phyloP scores from a whole-genome alignment of 495 filamentous ascomycete genomes.

The Acidomyces sp. region DNA sequence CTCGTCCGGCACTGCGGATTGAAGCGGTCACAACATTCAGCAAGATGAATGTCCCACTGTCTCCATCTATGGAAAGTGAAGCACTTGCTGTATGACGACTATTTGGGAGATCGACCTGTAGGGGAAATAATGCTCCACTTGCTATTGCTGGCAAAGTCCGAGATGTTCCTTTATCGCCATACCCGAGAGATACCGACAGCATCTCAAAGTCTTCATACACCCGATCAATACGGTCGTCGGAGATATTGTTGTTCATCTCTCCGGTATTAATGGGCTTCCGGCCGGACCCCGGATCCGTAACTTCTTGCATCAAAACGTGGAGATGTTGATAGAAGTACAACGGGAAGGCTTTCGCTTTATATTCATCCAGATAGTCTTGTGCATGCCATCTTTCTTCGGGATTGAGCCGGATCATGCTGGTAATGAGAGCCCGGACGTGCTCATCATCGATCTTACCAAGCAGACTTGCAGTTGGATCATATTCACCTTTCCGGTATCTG shows the following conservation, averaged over 20 bases:
- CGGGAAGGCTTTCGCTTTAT: slow-evolving; percentile 81
- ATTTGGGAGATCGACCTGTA: slow-evolving; percentile 78
- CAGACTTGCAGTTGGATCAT: slow-evolving; percentile 68
- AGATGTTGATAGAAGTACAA: slow-evolving; percentile 94
- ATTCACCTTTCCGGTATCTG: slow-evolving; percentile 84
- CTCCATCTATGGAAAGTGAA: slow-evolving; percentile 34
- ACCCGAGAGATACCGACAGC: slow-evolving; percentile 83
- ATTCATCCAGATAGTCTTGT: slow-evolving; percentile 88
- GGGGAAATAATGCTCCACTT: too few species aligned
- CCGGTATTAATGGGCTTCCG: slow-evolving; percentile 49
- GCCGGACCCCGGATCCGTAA: slow-evolving; percentile 85
- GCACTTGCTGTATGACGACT: slow-evolving; percentile 49
- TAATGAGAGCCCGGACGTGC: slow-evolving; percentile 73
- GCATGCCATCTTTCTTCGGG: slow-evolving; percentile 85
- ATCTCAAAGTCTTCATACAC: slow-evolving; percentile 95
- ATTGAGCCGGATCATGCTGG: slow-evolving; percentile 90
- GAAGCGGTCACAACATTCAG: slow-evolving; percentile 76
- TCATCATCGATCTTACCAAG: slow-evolving; percentile 77
- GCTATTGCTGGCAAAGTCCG: too few species aligned
- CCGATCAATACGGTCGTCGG: slow-evolving; percentile 86
- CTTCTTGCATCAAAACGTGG: slow-evolving; percentile 90
- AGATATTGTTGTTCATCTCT: slow-evolving; percentile 56
- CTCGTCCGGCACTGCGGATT: slow-evolving; percentile 73
- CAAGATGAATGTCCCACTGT: slow-evolving; percentile 91
- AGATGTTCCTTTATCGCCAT: slow-evolving; percentile 38